Conservation (phyloP, 2,329 filamentous ascomycete species). For the Xylaria hypoxylon region DNA sequence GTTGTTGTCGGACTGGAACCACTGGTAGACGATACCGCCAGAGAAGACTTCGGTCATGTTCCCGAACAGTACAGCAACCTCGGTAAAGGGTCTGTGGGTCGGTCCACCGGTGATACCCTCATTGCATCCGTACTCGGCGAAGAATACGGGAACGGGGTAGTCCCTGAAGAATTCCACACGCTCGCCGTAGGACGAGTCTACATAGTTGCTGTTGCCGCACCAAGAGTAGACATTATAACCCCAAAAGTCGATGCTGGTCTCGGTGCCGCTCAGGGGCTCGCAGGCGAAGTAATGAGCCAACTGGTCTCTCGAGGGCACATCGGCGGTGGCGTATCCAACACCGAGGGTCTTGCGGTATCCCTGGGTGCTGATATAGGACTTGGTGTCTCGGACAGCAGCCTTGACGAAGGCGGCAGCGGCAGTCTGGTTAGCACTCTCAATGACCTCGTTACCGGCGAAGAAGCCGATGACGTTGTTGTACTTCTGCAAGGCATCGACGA, state of each 20-base stretch:
- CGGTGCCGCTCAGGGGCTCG: slow-evolving; percentile 65
- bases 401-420: slow-evolving; percentile 93
- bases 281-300: slow-evolving; percentile 97
- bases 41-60: slow-evolving; percentile 89
- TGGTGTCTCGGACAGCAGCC: slow-evolving; percentile 95
- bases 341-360: slow-evolving; percentile 78
- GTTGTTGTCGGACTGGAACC: slow-evolving; percentile 90
- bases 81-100: slow-evolving; percentile 81
- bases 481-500: slow-evolving; percentile 82
- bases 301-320: slow-evolving; percentile 81
- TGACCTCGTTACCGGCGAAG: slow-evolving; percentile 98
- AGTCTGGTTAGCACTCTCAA: slow-evolving; percentile 90
- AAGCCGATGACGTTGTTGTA: slow-evolving; percentile 96
- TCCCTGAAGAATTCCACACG: slow-evolving; percentile 87
- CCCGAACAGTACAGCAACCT: slow-evolving; percentile 85
- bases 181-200: slow-evolving; percentile 80
- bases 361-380: slow-evolving; percentile 88
- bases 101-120: slow-evolving; percentile 62
- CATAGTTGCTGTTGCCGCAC: slow-evolving; percentile 88
- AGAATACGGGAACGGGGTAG: slow-evolving; percentile 96
- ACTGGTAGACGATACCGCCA: slow-evolving; percentile 99
- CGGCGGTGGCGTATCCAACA: slow-evolving; percentile 96
- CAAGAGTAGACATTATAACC: slow-evolving; percentile 99
- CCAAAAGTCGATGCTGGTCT: slow-evolving; percentile 88
- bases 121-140: slow-evolving; percentile 99